Conservation (phyloP, 1,284 basidiomycete species). For the Boletus sp. region DNA sequence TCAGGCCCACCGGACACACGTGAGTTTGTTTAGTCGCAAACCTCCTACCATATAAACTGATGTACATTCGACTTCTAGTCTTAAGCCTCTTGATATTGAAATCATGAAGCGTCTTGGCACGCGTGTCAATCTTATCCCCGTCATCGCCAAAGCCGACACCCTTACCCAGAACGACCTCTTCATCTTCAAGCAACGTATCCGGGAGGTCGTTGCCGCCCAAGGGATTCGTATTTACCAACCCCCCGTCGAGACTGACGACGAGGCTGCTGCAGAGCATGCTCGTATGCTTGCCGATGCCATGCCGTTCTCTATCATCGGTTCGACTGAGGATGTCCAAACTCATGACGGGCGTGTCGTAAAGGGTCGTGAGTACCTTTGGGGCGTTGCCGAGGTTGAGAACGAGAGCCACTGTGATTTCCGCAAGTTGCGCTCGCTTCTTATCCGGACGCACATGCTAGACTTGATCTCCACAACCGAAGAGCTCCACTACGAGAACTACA, state of each 20-base stretch:
- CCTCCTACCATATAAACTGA: slow-evolving; percentile 6
- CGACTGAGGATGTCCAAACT: slow-evolving; percentile 91
- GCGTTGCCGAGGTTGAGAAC: slow-evolving; percentile 98
- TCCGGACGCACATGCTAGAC: slow-evolving; percentile 99
- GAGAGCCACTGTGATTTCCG: slow-evolving; percentile 99
- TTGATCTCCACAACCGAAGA: slow-evolving; percentile 96
- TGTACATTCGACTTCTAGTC: slow-evolving; percentile 39
- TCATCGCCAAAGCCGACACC: slow-evolving; percentile 95
- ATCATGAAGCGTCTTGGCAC: slow-evolving; percentile 95
- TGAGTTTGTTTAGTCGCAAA: slow-evolving; percentile 38
- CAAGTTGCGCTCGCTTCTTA: slow-evolving; percentile 92
- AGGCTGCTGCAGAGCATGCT: slow-evolving; percentile 84
- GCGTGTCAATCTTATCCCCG: slow-evolving; percentile 94
- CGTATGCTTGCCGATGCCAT: slow-evolving; percentile 85
- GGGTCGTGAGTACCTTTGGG: slow-evolving; percentile 99
- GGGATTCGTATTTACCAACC: slow-evolving; percentile 95
- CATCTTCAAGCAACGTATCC: slow-evolving; percentile 92
- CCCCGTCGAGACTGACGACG: slow-evolving; percentile 89
- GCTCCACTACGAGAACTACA: slow-evolving; percentile 96
- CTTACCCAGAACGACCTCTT: slow-evolving; percentile 91
- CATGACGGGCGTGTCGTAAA: slow-evolving; percentile 91
- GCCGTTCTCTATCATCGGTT: slow-evolving; percentile 98
- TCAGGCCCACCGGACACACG: slow-evolving; percentile 95
- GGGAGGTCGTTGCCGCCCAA: slow-evolving; percentile 87
- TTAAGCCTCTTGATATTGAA: slow-evolving; percentile 98